Percentiles rank a stretch among this genome's conserved stretches.
Evolutionary conservation across 2,329 filamentous ascomycete genomes (phyloP).

Genomic region (Aureobasidium melanogenum): DNA sequence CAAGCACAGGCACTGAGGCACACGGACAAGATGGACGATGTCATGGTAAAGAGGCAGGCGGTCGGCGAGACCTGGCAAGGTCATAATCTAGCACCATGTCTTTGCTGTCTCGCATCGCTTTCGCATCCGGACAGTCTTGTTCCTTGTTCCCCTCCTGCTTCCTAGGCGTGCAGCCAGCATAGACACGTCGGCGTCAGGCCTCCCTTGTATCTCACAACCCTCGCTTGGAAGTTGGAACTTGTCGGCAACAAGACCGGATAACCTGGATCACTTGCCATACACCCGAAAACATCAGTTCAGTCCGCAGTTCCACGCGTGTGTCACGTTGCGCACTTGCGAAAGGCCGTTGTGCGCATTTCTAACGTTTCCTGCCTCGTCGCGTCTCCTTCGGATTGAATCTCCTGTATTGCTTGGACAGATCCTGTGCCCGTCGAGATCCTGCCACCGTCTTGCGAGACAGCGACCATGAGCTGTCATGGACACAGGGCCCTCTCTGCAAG

Average conservation of each 20-base stretch:
- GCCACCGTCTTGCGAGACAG: background rate
- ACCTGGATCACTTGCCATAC: background rate
- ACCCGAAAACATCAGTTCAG: background rate
- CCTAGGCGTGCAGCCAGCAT: background rate
- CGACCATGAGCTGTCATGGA: conserved; percentile 10
- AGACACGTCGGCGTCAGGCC: background rate
- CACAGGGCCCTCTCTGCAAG: background rate
- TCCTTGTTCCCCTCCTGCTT: background rate
- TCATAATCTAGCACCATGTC: background rate
- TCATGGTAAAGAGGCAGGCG: background rate
- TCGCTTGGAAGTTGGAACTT: background rate
- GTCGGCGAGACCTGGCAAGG: background rate
- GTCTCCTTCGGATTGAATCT: background rate
- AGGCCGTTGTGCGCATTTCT: background rate
- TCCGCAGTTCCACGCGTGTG: background rate
- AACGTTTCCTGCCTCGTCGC: conserved; percentile 8
- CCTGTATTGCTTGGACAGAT: background rate
- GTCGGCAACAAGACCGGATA: background rate
- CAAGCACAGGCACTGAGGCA: background rate
- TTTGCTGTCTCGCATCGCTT: background rate
- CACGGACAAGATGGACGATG: background rate
- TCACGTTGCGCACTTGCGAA: background rate
- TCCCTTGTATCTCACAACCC: background rate
- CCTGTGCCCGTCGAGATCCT: background rate
- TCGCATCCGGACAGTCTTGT: background rate